These are phyloP conservation scores for Penicillium sp. DNA, from an alignment of 2,329 filamentous ascomycete genomes.

Conservation along the genomic window DNA sequence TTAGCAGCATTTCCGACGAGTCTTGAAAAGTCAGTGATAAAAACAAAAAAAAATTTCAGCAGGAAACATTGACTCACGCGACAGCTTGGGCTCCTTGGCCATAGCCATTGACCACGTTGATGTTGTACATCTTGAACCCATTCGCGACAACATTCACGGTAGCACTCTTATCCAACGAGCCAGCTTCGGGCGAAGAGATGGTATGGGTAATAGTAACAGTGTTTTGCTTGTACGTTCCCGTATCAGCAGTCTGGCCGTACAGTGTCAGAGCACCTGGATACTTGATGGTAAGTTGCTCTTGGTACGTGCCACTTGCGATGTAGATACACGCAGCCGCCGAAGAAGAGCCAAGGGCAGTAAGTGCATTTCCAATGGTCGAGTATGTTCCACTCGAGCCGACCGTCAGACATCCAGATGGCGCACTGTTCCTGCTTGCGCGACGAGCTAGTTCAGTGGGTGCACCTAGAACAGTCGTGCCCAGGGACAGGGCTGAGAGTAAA, in stretches of 20 bases:
- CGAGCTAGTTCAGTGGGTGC: slow-evolving; percentile 10
- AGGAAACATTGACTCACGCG: slow-evolving; percentile 23
- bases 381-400: slow-evolving; percentile 26
- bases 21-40: slow-evolving; percentile 11
- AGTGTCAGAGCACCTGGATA: slow-evolving; percentile 32
- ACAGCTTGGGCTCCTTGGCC: slow-evolving; percentile 37
- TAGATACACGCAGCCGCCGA: slow-evolving; percentile 34
- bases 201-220: slow-evolving; percentile 35
- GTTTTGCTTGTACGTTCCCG: slow-evolving; percentile 31
- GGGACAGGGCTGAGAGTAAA: slow-evolving; percentile 10
- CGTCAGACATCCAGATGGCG: slow-evolving; percentile 28
- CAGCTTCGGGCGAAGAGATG: slow-evolving; percentile 31
- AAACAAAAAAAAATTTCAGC: background rate
- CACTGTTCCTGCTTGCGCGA: slow-evolving; percentile 17
- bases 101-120: slow-evolving; percentile 39
- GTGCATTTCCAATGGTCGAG: slow-evolving; percentile 27
- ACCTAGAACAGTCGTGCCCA: slow-evolving; percentile 5
- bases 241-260: slow-evolving; percentile 35
- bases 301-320: slow-evolving; percentile 33
- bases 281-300: slow-evolving; percentile 32
- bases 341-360: slow-evolving; percentile 27
- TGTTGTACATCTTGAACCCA: slow-evolving; percentile 37
- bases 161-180: slow-evolving; percentile 32
- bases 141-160: slow-evolving; percentile 32
- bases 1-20: slow-evolving; percentile 31